Base-by-base conservation (phyloP, 2,329 filamentous ascomycete species). In the Fusarium camptoceras region DNA sequence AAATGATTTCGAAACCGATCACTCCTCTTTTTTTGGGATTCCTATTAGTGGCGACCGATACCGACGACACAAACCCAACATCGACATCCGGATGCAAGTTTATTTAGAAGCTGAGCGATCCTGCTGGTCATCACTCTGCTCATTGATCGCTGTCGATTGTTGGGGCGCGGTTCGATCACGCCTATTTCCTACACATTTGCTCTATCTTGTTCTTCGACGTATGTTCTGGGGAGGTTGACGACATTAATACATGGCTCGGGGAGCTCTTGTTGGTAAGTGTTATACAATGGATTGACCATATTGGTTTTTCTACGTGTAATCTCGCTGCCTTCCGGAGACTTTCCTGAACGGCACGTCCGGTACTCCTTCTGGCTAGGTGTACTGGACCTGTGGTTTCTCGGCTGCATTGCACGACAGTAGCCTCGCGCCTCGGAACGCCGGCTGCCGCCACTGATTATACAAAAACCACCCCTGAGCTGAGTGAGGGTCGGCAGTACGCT, bases 121-220 rank as follows among this genome's bases (percentile, higher is more conserved):
- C 60, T 59, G 49, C 53, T 73, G 71, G 55, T 58, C 59, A 70
- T 56, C 56, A 66, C 71, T 59, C 55, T 57, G 72, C 72, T 63
- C 62, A 73, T 70, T 68, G 70, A 68, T 75, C 68, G 60, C 64
- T 66, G 72, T 73, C 71, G 70, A 76, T 70, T 64, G 73, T 74
- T 73, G 64, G 69, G 64, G 44, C 74, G 68, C 71, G 59, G 66
- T 66, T 69, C 70, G 66, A 63, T 67, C 55, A 70, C 60, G 72
- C 72, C 64, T 74, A 62, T 75, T 79, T 76, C 75, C 64, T 73
- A 76, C 76, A 74, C 78, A 77, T 76, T 74, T 78, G 77, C 76
- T 80, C 76, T 80, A 80, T 81, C 79, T 81, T 73, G 80, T 80
- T 82, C 79, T 83, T 81, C 78, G 78, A 81, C 78, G 74, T 72